Conservation (phyloP, 139 green algal species). For the Tetradesmus lagerheimii region DNA sequence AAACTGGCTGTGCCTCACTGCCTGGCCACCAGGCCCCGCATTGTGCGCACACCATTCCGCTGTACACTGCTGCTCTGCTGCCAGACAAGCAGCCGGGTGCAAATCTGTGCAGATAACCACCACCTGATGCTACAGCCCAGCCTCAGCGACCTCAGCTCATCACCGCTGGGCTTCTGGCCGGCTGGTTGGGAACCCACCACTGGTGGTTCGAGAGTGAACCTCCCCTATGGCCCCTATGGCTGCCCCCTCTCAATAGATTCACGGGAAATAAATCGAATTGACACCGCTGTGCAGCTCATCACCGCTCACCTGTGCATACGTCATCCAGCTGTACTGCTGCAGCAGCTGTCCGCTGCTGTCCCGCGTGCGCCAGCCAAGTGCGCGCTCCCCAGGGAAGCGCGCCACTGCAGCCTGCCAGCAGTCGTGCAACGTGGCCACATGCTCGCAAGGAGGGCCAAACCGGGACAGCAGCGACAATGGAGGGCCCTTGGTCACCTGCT, state of each 20-base stretch:
- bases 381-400: constrained; percentile 72
- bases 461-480: constrained; percentile 70
- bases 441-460: constrained; percentile 76
- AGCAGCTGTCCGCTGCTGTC: background rate
- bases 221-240: too few relatives aligned
- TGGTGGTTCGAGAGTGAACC: too few relatives aligned
- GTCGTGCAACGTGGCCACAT: constrained; percentile 93
- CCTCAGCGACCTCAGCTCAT: background rate
- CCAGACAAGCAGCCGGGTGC: background rate
- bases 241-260: too few relatives aligned
- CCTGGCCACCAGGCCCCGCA: too few relatives aligned
- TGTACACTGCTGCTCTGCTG: constrained; percentile 8
- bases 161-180: too few relatives aligned
- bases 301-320: background rate
- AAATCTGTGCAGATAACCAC: background rate
- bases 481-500: background rate
- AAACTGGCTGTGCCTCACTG: too few relatives aligned
- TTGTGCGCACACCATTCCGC: background rate
- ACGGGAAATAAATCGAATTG: too few relatives aligned
- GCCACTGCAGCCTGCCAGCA: constrained; percentile 79
- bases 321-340: constrained; percentile 12
- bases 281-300: too few relatives aligned
- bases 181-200: too few relatives aligned
- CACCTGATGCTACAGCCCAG: background rate
- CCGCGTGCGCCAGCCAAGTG: background rate